These are phyloP conservation scores for Myochromella boudieri DNA, from an alignment of 768 basidiomycete species.

Conservation along the genomic window DNA sequence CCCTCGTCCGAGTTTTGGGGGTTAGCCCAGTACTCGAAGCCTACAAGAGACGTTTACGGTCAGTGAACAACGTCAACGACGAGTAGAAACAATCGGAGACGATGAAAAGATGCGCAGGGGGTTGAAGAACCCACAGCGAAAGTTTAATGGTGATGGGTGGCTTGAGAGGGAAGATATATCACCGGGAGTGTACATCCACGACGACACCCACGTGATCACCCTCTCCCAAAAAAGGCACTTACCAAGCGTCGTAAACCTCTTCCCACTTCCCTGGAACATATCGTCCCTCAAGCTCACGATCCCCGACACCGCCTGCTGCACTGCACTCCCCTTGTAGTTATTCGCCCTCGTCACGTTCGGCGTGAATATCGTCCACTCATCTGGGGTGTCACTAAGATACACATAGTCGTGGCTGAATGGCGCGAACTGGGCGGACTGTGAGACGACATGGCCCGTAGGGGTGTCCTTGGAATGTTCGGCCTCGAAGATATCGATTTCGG, in stretches of 20 bases:
- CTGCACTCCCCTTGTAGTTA: conserved; percentile 49
- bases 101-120: neutral
- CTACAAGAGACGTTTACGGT: no score
- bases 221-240: neutral
- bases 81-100: neutral
- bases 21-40: conserved; percentile 77
- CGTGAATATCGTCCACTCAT: conserved; percentile 34
- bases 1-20: conserved; percentile 53
- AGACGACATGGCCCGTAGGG: conserved; percentile 52
- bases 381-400: conserved; percentile 31
- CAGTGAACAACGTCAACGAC: no score
- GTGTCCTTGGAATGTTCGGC: conserved; percentile 61
- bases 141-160: no score
- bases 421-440: conserved; percentile 77
- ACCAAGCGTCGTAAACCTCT: conserved; percentile 11
- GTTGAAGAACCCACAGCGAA: no score
- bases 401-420: conserved; percentile 45
- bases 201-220: no score
- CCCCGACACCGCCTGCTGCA: conserved; percentile 59
- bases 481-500: conserved; percentile 85
- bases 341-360: conserved; percentile 33
- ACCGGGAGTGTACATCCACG: no score
- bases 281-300: conserved; percentile 44
- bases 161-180: no score
- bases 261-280: conserved; percentile 16